A percentile compares a stretch with the other conserved stretches of the same genome.
These are phyloP conservation scores for Pezicula carpinea DNA, from an alignment of 2,329 filamentous ascomycete genomes.

Conservation along the genomic window DNA sequence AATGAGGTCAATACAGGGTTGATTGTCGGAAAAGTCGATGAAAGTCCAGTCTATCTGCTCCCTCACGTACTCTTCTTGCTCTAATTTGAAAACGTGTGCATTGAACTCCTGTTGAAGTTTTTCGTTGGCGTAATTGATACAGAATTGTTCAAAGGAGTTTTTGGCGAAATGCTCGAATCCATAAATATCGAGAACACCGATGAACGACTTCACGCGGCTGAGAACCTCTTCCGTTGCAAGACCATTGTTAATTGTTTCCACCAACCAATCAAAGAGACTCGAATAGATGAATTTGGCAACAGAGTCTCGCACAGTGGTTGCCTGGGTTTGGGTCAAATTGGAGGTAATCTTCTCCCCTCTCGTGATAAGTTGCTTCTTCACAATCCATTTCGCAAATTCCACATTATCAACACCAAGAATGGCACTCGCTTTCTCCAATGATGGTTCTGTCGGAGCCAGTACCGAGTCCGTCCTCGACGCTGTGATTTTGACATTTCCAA, in stretches of 20 bases:
- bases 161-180: constrained; percentile 99
- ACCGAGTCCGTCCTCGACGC: constrained; percentile 85
- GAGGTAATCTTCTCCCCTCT: constrained; percentile 97
- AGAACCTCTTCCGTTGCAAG: constrained; percentile 86
- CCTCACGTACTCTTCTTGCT: constrained; percentile 94
- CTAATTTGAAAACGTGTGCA: constrained; percentile 97
- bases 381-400: constrained; percentile 95
- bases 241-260: constrained; percentile 92
- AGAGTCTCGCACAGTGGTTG: constrained; percentile 89
- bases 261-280: constrained; percentile 96
- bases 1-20: constrained; percentile 97
- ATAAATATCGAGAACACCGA: constrained; percentile 98
- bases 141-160: constrained; percentile 99
- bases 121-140: constrained; percentile 99
- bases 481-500: constrained; percentile 95
- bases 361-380: constrained; percentile 97
- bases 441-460: constrained; percentile 74
- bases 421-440: constrained; percentile 73
- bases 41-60: constrained; percentile 99
- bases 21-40: constrained; percentile 98
- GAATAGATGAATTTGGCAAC: constrained; percentile 99
- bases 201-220: constrained; percentile 79
- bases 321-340: constrained; percentile 89
- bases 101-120: constrained; percentile 99
- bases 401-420: constrained; percentile 82